Percentiles rank a stretch among this genome's conserved stretches.
Conservation (phyloP, 148 eudicot genomes). For the Tetragonia tetragonoides region DNA sequence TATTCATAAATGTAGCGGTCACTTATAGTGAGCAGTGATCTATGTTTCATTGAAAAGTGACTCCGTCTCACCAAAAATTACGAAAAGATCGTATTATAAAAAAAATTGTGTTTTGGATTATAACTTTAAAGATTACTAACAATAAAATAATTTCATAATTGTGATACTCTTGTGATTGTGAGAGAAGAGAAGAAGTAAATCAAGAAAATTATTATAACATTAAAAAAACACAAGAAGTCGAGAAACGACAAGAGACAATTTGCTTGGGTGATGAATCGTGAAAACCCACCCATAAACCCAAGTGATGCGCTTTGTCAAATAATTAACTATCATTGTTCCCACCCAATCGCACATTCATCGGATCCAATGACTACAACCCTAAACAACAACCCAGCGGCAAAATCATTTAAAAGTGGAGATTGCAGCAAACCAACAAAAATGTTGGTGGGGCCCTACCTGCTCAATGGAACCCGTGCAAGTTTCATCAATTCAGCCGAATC, state of each 20-base stretch:
- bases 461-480: conserved; percentile 19
- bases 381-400: not conserved
- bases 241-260: conserved; percentile 14
- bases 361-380: conserved; percentile 22
- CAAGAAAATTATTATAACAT: no score
- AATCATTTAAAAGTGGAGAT: conserved; percentile 2
- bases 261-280: conserved; percentile 12
- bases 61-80: no score
- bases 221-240: not conserved
- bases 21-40: no score
- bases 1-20: no score
- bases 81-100: no score
- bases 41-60: no score
- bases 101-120: no score
- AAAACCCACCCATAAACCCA: conserved; percentile 20
- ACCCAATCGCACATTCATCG: conserved; percentile 21
- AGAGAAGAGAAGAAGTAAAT: no score
- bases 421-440: no score
- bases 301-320: conserved; percentile 1
- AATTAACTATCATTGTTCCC: conserved; percentile 19
- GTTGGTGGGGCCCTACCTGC: not conserved
- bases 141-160: no score
- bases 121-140: no score
- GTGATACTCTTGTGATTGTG: no score
- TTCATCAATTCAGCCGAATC: conserved; percentile 7